Percentiles rank a stretch among this genome's conserved stretches.
phyloP scores from a whole-genome alignment of 2,329 filamentous ascomycete species.

The Cryphonectria japonica region DNA sequence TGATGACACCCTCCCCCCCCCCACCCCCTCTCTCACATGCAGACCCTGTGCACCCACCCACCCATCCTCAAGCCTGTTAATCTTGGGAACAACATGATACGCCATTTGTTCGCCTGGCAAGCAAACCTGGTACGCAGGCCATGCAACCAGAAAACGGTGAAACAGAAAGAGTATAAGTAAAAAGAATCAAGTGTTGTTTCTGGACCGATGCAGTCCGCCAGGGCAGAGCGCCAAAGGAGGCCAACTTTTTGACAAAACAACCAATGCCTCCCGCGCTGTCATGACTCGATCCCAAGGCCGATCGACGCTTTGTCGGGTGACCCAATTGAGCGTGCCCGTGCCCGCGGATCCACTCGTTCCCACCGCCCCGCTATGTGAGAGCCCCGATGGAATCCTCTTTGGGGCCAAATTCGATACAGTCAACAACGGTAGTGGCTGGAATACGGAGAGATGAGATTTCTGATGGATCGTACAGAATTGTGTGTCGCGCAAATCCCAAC shows the following conservation, averaged over 20 bases:
- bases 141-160: not conserved
- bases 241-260: not conserved
- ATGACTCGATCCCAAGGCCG: conserved; percentile 22
- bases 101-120: conserved; percentile 2
- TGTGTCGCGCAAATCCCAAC: not conserved
- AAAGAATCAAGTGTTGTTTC: not conserved
- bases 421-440: conserved; percentile 1
- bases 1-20: not conserved
- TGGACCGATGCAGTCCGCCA: conserved; percentile 4
- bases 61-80: not conserved
- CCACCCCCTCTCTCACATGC: not conserved
- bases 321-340: not conserved
- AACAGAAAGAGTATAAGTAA: not conserved
- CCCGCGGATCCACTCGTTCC: conserved; percentile 12
- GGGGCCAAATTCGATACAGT: not conserved
- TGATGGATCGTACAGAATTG: conserved; percentile 15
- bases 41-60: not conserved
- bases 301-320: conserved; percentile 10
- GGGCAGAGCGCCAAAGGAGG: not conserved
- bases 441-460: not conserved
- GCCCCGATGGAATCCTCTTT: conserved; percentile 3
- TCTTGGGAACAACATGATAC: not conserved
- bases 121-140: not conserved
- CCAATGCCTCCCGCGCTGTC: conserved; percentile 2
- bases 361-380: conserved; percentile 15